Evolutionary conservation across 2,329 filamentous ascomycete genomes (phyloP).

Genomic region (Fusarium oxysporum): DNA sequence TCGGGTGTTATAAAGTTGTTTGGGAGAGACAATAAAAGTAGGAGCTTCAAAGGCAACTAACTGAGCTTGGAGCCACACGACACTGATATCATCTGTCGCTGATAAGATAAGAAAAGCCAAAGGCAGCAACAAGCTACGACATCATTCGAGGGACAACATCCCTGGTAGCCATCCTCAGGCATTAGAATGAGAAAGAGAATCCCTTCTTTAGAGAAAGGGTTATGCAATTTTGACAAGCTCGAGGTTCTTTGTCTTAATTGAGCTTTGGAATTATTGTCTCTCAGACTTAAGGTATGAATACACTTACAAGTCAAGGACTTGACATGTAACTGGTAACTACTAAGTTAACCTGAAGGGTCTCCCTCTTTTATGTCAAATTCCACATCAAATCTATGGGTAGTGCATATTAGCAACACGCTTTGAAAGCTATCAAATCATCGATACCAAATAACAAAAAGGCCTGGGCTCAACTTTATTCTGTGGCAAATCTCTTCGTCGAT

Average conservation of each 20-base stretch:
- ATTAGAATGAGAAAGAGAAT: background rate
- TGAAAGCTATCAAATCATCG: background rate
- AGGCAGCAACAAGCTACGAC: conserved; percentile 42
- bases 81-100: conserved; percentile 44
- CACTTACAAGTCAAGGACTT: background rate
- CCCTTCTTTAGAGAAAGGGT: background rate
- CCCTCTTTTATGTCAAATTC: background rate
- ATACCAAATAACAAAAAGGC: conserved; percentile 31
- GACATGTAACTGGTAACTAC: background rate
- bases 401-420: background rate
- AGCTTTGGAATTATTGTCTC: background rate
- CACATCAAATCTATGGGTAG: background rate
- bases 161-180: background rate
- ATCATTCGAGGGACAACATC: background rate
- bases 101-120: conserved; percentile 43
- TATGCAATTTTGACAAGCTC: background rate
- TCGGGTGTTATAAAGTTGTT: background rate
- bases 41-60: conserved; percentile 24
- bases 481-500: conserved; percentile 26
- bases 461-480: conserved; percentile 40
- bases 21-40: conserved; percentile 5
- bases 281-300: background rate
- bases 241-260: background rate
- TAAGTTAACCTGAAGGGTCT: too few relatives aligned
- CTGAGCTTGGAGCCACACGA: conserved; percentile 28